Evolutionary conservation across 768 basidiomycete genomes (phyloP).

Genomic region (Termitomyces sp.): DNA sequence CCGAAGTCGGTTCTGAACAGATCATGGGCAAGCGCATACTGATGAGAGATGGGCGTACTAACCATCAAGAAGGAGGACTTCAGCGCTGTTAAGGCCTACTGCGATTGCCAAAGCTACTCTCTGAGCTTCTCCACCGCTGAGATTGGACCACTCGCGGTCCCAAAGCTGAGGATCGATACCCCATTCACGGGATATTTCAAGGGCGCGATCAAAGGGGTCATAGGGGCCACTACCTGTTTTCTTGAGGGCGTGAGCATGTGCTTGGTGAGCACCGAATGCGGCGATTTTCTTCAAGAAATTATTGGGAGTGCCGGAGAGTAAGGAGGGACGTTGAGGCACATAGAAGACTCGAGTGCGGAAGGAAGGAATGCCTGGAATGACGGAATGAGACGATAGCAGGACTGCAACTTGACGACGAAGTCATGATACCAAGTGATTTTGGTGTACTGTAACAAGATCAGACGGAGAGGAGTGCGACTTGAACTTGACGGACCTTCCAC

Average conservation of each 20-base stretch:
- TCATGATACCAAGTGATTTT: constrained; percentile 36
- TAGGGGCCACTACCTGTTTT: constrained; percentile 13
- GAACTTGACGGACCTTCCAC: constrained; percentile 48
- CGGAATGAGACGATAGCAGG: constrained; percentile 3
- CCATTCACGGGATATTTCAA: constrained; percentile 59
- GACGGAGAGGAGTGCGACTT: not conserved
- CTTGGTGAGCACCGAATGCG: constrained; percentile 43
- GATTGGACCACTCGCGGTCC: constrained; percentile 71
- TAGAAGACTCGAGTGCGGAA: constrained; percentile 81
- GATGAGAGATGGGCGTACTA: constrained; percentile 15
- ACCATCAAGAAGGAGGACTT: constrained; percentile 81
- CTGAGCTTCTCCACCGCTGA: constrained; percentile 87
- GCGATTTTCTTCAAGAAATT: constrained; percentile 61
- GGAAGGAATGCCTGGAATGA: constrained; percentile 54
- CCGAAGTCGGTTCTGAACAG: constrained; percentile 78
- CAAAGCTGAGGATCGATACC: constrained; percentile 65
- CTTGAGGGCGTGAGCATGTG: constrained; percentile 12
- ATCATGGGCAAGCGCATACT: not conserved
- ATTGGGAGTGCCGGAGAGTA: constrained; percentile 77
- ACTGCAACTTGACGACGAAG: not conserved
- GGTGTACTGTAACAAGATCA: constrained; percentile 35
- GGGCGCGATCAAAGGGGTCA: constrained; percentile 29
- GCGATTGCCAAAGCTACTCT: constrained; percentile 76
- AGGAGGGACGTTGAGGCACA: constrained; percentile 82
- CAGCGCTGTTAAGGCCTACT: constrained; percentile 66